Conservation (phyloP, 1,284 basidiomycete genomes). For the Moniliella sp. region DNA sequence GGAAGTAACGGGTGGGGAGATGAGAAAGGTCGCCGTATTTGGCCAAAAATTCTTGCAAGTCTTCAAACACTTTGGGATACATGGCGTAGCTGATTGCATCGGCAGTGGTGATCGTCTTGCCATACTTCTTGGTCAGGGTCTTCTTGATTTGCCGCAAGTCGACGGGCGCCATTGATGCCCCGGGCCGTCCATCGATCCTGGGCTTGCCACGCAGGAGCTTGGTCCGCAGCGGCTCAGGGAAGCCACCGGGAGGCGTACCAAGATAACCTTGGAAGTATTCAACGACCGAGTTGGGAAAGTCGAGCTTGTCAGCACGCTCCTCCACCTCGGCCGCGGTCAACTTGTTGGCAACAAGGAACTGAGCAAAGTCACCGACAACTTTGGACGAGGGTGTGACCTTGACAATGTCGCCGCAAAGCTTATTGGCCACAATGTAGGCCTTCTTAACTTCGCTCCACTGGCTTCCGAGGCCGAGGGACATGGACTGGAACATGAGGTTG, state of each 20-base stretch:
- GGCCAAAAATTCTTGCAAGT: conserved; percentile 81
- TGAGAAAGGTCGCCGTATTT: conserved; percentile 67
- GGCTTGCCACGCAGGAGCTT: conserved; percentile 80
- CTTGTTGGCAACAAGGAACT: conserved; percentile 84
- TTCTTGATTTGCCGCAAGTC: conserved; percentile 90
- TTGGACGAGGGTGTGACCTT: conserved; percentile 98
- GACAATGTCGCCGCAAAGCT: conserved; percentile 83
- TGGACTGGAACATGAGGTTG: conserved; percentile 67
- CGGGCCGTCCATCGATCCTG: conserved; percentile 78
- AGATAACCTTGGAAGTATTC: conserved; percentile 55
- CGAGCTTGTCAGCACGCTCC: conserved; percentile 63
- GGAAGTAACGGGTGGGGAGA: conserved; percentile 83
- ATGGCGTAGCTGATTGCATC: conserved; percentile 89
- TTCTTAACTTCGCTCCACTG: conserved; percentile 97
- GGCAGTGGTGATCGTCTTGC: conserved; percentile 56
- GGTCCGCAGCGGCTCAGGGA: conserved; percentile 83
- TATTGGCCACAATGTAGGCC: conserved; percentile 55
- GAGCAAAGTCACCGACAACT: conserved; percentile 91
- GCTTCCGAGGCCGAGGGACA: conserved; percentile 83
- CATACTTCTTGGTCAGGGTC: conserved; percentile 76
- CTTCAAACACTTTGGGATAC: conserved; percentile 89
- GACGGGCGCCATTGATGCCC: conserved; percentile 60
- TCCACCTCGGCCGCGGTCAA: conserved; percentile 67
- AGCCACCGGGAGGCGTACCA: conserved; percentile 54
- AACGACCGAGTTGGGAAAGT: conserved; percentile 62